Conservation (phyloP, 192 early-diverging fungal species). For the Paraglomus brasilianum region DNA sequence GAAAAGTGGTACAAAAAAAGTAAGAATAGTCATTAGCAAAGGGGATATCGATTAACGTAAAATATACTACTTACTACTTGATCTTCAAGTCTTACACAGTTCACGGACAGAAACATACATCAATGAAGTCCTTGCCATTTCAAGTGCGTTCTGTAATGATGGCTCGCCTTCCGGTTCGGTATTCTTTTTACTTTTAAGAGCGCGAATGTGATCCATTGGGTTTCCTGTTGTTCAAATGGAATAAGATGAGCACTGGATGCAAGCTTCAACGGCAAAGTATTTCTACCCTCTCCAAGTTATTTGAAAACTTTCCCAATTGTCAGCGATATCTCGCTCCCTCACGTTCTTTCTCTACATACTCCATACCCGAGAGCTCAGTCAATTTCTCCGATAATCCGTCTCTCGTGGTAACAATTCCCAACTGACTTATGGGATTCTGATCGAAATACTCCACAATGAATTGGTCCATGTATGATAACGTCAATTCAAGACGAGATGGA, state of each 20-base stretch:
- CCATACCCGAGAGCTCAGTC: constrained; percentile 75
- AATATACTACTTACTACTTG: background rate
- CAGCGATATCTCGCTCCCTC: constrained; percentile 1
- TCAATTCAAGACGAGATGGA: constrained; percentile 78
- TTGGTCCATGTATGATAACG: constrained; percentile 59
- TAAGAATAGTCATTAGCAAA: background rate
- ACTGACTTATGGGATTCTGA: constrained; percentile 91
- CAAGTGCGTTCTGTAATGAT: constrained; percentile 89
- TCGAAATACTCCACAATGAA: constrained; percentile 92
- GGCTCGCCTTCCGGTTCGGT: constrained; percentile 80
- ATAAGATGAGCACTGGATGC: background rate
- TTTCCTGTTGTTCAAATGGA: constrained; percentile 46
- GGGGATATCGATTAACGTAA: background rate
- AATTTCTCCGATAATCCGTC: constrained; percentile 85
- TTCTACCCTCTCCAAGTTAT: too few species aligned
- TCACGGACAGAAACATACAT: constrained; percentile 37
- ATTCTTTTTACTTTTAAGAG: constrained; percentile 63
- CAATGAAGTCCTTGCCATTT: constrained; percentile 74
- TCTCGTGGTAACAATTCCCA: constrained; percentile 78
- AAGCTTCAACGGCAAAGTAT: background rate
- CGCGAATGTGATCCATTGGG: constrained; percentile 76
- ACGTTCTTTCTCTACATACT: too few species aligned
- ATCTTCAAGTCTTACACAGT: too few species aligned
- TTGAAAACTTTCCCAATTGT: too few species aligned
- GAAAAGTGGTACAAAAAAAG: background rate